These are phyloP conservation scores for Dendrothele bispora DNA, from an alignment of 768 basidiomycete species.

Conservation along the genomic window DNA sequence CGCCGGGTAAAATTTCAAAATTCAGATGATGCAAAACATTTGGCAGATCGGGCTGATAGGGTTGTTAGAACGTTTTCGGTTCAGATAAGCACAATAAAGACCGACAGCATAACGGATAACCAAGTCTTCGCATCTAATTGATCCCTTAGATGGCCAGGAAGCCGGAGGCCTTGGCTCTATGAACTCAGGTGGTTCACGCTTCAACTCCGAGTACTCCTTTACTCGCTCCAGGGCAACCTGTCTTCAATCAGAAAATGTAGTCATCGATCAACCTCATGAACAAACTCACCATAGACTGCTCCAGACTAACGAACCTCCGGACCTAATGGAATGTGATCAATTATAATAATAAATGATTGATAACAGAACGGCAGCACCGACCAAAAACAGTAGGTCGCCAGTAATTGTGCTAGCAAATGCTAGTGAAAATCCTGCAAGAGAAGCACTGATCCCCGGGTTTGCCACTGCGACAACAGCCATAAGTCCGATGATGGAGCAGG, in stretches of 20 bases:
- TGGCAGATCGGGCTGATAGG: constrained; percentile 74
- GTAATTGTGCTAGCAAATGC: constrained; percentile 81
- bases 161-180: constrained; percentile 80
- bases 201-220: constrained; percentile 85
- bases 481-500: constrained; percentile 68
- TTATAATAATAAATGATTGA: neutral
- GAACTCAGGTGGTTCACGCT: constrained; percentile 79
- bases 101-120: constrained; percentile 78
- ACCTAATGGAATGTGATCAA: constrained; percentile 36
- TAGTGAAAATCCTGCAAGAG: constrained; percentile 83
- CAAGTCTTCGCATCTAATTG: constrained; percentile 71
- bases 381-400: constrained; percentile 68
- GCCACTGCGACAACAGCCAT: constrained; percentile 68
- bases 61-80: neutral
- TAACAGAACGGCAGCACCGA: constrained; percentile 20
- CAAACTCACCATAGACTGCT: constrained; percentile 81
- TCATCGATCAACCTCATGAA: neutral
- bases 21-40: constrained; percentile 79
- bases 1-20: constrained; percentile 71
- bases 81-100: constrained; percentile 7
- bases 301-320: constrained; percentile 81
- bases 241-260: neutral
- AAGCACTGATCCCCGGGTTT: constrained; percentile 72
- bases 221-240: constrained; percentile 86
- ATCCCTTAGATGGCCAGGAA: constrained; percentile 75